Conservation (phyloP, 2,329 filamentous ascomycete genomes). For the Aureobasidium melanogenum region DNA sequence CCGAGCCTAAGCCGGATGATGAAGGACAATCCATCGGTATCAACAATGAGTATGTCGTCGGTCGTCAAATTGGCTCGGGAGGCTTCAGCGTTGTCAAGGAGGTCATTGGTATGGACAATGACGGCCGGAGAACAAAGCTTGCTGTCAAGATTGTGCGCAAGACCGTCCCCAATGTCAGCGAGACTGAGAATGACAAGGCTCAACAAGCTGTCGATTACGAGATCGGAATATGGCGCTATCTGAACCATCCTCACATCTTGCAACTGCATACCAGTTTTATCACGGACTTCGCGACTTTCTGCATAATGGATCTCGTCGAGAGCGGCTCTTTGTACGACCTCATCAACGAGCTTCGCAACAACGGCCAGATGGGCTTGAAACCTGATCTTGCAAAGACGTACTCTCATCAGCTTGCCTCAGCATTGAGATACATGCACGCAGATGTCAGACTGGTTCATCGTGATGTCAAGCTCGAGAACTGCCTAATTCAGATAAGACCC, state of each 20-base stretch:
- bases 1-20: conserved; percentile 48
- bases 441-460: conserved; percentile 58
- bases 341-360: conserved; percentile 44
- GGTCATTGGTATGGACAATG: conserved; percentile 50
- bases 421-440: conserved; percentile 58
- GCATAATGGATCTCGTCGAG: conserved; percentile 55
- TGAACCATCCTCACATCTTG: conserved; percentile 54
- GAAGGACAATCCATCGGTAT: conserved; percentile 59
- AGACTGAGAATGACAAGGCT: conserved; percentile 54
- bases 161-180: conserved; percentile 44
- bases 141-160: conserved; percentile 63
- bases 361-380: conserved; percentile 36
- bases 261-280: conserved; percentile 56
- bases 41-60: conserved; percentile 54
- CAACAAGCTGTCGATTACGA: conserved; percentile 62
- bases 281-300: conserved; percentile 60
- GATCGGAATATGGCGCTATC: conserved; percentile 57
- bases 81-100: conserved; percentile 61
- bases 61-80: conserved; percentile 56
- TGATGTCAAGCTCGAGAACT: conserved; percentile 63
- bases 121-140: conserved; percentile 43
- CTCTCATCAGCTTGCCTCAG: conserved; percentile 53
- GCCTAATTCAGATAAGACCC: conserved; percentile 43
- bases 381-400: conserved; percentile 49
- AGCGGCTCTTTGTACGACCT: conserved; percentile 58